phyloP scores from a whole-genome alignment of 768 basidiomycete species.

The Lenzites betulinus region DNA sequence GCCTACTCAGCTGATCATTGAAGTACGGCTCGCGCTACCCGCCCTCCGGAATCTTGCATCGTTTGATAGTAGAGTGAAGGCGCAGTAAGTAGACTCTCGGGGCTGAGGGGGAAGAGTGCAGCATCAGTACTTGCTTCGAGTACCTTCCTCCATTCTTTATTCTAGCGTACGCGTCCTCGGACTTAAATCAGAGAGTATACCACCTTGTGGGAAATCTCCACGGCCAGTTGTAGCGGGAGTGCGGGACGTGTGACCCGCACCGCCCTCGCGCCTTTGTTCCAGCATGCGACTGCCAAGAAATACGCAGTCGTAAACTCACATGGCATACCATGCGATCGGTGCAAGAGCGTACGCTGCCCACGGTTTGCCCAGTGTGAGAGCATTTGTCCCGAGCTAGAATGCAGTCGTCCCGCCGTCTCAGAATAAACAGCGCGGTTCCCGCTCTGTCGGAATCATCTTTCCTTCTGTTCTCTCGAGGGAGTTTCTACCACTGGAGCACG shows the following conservation, averaged over 20 bases:
- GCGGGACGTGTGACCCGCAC: not conserved
- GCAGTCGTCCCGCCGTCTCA: slow-evolving; percentile 2
- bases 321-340: not conserved
- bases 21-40: no score
- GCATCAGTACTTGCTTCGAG: no score
- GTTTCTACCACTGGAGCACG: not conserved
- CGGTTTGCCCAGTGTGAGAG: slow-evolving; percentile 14
- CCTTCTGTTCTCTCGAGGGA: not conserved
- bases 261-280: not conserved
- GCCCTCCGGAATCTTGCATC: no score
- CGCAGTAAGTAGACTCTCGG: no score
- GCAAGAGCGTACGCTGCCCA: slow-evolving; percentile 5
- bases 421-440: slow-evolving; percentile 6
- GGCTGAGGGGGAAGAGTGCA: no score
- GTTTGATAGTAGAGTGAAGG: no score
- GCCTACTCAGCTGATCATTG: no score
- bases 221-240: not conserved
- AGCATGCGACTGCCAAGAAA: slow-evolving; percentile 1
- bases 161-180: no score
- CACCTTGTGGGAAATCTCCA: not conserved
- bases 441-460: not conserved
- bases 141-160: no score
- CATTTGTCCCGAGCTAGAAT: not conserved
- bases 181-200: not conserved
- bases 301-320: not conserved